phyloP scores from a whole-genome alignment of 345 rosid species.

The Anastatica hierochuntica region DNA sequence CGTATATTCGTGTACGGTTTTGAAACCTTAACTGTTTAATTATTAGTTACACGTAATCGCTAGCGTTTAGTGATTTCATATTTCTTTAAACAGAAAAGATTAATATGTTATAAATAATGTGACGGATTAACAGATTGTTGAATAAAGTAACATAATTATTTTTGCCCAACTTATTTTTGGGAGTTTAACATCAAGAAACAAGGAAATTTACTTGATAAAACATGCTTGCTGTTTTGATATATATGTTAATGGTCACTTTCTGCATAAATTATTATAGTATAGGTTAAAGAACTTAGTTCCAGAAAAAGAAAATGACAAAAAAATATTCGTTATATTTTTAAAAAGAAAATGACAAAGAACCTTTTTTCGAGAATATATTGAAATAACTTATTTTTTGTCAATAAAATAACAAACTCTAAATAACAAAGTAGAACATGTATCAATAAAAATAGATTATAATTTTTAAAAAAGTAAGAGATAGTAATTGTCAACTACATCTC shows the following conservation, averaged over 20 bases:
- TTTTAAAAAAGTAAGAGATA: neutral
- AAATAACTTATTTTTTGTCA: no score
- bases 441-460: neutral
- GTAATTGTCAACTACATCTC: constrained; percentile 8
- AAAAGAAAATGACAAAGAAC: neutral
- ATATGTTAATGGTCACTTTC: neutral
- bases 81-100: constrained; percentile 4
- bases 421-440: neutral
- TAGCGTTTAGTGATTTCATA: constrained; percentile 5
- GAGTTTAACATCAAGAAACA: neutral
- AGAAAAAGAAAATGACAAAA: no score
- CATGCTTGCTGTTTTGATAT: neutral
- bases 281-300: no score
- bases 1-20: neutral
- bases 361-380: no score
- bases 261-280: neutral
- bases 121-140: constrained; percentile 2
- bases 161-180: neutral
- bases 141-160: neutral
- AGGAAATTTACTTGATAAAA: neutral
- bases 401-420: no score
- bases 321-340: neutral
- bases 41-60: constrained; percentile 11
- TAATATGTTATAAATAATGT: constrained; percentile 7
- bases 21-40: neutral